Evolutionary conservation across 805 yeast genomes (phyloP).

Genomic region (Candida taoyuanica): DNA sequence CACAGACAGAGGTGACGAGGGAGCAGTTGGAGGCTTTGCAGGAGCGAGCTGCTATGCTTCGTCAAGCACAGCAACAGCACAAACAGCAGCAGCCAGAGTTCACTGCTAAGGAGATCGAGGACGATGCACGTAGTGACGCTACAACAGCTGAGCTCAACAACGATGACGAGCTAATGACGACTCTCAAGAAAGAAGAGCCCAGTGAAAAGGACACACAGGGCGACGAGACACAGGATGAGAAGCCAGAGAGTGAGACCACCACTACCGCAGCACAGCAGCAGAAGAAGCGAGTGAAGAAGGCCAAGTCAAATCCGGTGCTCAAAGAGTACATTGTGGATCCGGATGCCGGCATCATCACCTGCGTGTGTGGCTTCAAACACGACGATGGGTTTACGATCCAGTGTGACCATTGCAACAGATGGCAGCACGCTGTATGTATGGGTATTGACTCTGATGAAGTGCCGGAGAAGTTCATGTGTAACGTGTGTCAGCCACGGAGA

Average conservation of each 20-base stretch:
- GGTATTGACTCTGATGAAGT: constrained; percentile 68
- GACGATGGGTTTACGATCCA: constrained; percentile 95
- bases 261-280: constrained; percentile 3
- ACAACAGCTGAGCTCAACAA: constrained; percentile 9
- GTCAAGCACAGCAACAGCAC: not conserved
- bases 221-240: constrained; percentile 16
- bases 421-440: constrained; percentile 96
- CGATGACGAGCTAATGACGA: constrained; percentile 1
- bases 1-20: constrained; percentile 5
- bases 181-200: constrained; percentile 5
- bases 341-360: constrained; percentile 82
- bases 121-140: constrained; percentile 8
- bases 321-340: constrained; percentile 58
- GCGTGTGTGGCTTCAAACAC: constrained; percentile 81
- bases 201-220: constrained; percentile 10
- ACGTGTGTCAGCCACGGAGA: constrained; percentile 59
- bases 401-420: constrained; percentile 85
- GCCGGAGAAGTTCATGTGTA: constrained; percentile 80
- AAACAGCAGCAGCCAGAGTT: not conserved
- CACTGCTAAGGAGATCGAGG: constrained; percentile 4
- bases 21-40: constrained; percentile 9
- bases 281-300: constrained; percentile 10
- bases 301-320: constrained; percentile 8
- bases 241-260: not conserved
- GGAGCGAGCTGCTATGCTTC: constrained; percentile 5